These are phyloP conservation scores for Chenopodium quinoa DNA, from an alignment of 148 eudicot genomes.

Conservation along the genomic window DNA sequence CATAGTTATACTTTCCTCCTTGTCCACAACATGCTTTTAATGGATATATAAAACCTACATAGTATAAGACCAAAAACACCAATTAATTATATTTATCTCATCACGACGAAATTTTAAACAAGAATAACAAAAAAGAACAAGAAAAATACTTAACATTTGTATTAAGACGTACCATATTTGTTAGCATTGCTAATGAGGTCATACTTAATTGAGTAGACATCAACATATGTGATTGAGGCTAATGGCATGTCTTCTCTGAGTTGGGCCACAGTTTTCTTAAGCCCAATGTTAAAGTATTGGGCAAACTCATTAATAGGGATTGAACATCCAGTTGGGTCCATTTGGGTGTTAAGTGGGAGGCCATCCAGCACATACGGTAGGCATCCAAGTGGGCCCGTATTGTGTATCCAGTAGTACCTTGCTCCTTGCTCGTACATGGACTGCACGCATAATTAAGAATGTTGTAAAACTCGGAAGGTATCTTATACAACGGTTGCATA, in stretches of 20 bases:
- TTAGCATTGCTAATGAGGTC: constrained; percentile 49
- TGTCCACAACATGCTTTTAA: constrained; percentile 17
- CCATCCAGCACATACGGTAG: constrained; percentile 56
- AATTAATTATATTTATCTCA: too few relatives aligned
- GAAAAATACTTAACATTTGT: too few relatives aligned
- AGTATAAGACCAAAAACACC: too few relatives aligned
- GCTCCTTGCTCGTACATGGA: constrained; percentile 50
- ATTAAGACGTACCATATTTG: constrained; percentile 37
- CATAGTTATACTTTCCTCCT: constrained; percentile 17
- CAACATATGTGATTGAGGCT: constrained; percentile 54
- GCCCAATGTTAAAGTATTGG: constrained; percentile 45
- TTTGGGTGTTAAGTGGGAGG: constrained; percentile 34
- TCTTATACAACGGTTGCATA: too few relatives aligned
- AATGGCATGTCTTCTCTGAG: constrained; percentile 49
- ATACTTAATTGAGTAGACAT: constrained; percentile 63
- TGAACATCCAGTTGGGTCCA: constrained; percentile 57
- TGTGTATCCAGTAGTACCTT: constrained; percentile 80
- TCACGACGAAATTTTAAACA: too few relatives aligned
- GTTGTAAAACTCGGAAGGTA: too few relatives aligned
- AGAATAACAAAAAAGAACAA: too few relatives aligned
- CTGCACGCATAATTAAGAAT: constrained; percentile 22
- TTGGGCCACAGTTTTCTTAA: constrained; percentile 44
- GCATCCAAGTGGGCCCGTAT: constrained; percentile 80
- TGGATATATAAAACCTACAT: constrained; percentile 16
- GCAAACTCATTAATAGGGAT: constrained; percentile 54